Percentiles rank a stretch among this genome's conserved stretches.
phyloP scores from a whole-genome alignment of 768 basidiomycete genomes.

The Agaricus sinodeliciosus region DNA sequence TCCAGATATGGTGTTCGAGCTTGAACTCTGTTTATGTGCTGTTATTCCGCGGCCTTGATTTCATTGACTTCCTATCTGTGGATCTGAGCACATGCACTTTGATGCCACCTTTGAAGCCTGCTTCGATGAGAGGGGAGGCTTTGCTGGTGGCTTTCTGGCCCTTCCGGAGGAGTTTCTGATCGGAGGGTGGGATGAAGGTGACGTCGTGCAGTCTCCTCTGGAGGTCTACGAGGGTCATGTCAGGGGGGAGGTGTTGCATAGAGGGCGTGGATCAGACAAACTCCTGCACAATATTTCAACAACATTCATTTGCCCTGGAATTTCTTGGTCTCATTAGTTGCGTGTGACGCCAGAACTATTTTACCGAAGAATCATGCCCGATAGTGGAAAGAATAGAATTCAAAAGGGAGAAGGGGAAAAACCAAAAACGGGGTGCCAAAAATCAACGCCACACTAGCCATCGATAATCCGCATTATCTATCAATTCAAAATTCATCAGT shows the following conservation, averaged over 20 bases:
- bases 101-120: constrained; percentile 55
- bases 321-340: no score
- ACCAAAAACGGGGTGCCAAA: no score
- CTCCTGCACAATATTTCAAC: no score
- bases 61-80: constrained; percentile 51
- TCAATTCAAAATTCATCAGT: no score
- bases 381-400: no score
- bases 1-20: constrained; percentile 56
- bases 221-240: constrained; percentile 45
- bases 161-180: constrained; percentile 71
- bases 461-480: no score
- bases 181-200: constrained; percentile 54
- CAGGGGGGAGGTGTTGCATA: constrained; percentile 36
- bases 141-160: constrained; percentile 44
- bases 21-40: constrained; percentile 47
- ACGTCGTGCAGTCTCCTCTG: constrained; percentile 50
- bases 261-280: no score
- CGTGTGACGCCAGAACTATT: no score
- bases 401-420: no score
- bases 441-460: no score
- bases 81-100: constrained; percentile 71
- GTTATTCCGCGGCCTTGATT: constrained; percentile 49
- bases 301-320: no score
- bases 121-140: constrained; percentile 20
- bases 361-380: no score